Percentiles rank a stretch among this genome's conserved stretches.
Conservation (phyloP, 352 stramenopile species). For the Phytophthora colocasiae region DNA sequence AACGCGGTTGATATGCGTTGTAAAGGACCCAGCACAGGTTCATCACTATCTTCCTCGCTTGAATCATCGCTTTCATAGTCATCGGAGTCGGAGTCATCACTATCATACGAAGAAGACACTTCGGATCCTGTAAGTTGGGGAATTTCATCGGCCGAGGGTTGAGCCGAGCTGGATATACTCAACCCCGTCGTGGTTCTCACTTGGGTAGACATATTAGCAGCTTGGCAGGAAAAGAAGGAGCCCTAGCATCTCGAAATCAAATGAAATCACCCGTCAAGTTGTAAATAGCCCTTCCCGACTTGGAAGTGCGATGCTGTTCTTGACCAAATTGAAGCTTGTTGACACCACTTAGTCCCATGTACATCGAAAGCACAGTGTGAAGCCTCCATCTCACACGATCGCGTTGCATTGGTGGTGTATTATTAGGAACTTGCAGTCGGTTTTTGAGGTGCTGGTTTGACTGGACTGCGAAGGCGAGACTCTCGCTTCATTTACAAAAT, state of each 20-base stretch:
- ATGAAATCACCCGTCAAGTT: neutral
- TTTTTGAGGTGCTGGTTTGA: neutral
- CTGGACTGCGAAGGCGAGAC: neutral
- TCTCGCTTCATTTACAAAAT: constrained; percentile 22
- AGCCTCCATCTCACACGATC: constrained; percentile 10
- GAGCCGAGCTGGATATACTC: neutral
- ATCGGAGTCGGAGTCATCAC: constrained; percentile 32
- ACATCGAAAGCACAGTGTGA: neutral
- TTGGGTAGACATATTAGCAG: constrained; percentile 13
- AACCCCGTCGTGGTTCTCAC: constrained; percentile 2
- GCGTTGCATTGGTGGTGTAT: constrained; percentile 20
- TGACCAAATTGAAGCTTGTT: no score
- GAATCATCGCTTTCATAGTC: constrained; percentile 47
- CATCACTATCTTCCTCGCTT: constrained; percentile 36
- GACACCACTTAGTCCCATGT: constrained; percentile 7
- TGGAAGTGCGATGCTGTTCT: constrained; percentile 9
- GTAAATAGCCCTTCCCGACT: constrained; percentile 17
- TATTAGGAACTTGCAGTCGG: constrained; percentile 14
- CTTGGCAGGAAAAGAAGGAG: constrained; percentile 6
- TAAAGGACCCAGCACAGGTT: constrained; percentile 26
- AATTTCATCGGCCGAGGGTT: neutral
- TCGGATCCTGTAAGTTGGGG: constrained; percentile 13
- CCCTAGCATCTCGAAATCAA: constrained; percentile 14
- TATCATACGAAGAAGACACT: constrained; percentile 17
- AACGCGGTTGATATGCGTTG: constrained; percentile 35